Evolutionary conservation across 495 filamentous ascomycete species (phyloP).

Genomic region (Hyaloscypha finlandica): DNA sequence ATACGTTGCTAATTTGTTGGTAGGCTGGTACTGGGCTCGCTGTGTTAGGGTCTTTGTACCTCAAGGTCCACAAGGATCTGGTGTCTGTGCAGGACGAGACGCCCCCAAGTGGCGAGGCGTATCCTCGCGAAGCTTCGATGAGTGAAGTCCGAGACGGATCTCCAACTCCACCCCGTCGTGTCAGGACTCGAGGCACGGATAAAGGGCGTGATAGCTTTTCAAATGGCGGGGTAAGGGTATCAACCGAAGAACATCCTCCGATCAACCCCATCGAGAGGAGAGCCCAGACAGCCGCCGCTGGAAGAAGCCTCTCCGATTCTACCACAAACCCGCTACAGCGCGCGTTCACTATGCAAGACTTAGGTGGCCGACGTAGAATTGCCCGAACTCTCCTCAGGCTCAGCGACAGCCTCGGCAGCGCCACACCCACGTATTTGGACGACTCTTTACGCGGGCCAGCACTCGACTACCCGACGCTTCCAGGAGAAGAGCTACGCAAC

Average conservation of each 20-base stretch:
- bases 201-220: background rate
- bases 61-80: slow-evolving; percentile 42
- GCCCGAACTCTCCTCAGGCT: slow-evolving; percentile 38
- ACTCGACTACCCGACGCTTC: slow-evolving; percentile 51
- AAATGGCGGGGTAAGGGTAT: background rate
- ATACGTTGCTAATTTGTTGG: no score
- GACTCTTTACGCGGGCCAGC: slow-evolving; percentile 42
- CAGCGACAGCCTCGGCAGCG: slow-evolving; percentile 43
- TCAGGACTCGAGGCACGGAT: background rate
- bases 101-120: slow-evolving; percentile 9
- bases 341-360: slow-evolving; percentile 32
- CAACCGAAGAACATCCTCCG: background rate
- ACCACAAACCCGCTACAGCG: background rate
- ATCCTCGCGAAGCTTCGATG: background rate
- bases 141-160: background rate
- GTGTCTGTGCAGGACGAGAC: slow-evolving; percentile 29
- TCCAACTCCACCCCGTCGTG: background rate
- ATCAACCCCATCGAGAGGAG: background rate
- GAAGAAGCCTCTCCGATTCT: background rate
- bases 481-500: slow-evolving; percentile 51
- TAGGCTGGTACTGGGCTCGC: slow-evolving; percentile 51
- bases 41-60: slow-evolving; percentile 54
- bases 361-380: slow-evolving; percentile 39
- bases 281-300: background rate
- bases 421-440: slow-evolving; percentile 44